phyloP scores from a whole-genome alignment of 176 grass and related monocot species.

The Bothriochloa decipiens region DNA sequence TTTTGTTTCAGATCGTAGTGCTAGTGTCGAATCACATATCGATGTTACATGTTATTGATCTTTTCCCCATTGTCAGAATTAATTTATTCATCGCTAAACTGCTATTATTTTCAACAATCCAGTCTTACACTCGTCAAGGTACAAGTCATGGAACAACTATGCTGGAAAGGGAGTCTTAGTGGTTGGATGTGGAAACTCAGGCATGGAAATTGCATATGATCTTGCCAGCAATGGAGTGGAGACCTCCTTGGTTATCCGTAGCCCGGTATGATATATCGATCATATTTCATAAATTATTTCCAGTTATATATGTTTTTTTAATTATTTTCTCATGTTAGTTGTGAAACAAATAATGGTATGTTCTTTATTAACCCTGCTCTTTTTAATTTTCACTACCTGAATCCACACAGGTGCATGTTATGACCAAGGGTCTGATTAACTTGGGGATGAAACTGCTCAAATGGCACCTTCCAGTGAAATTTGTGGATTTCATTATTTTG shows the following conservation, averaged over 20 bases:
- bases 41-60: too few species aligned
- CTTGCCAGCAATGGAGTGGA: constrained; percentile 53
- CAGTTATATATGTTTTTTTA: neutral
- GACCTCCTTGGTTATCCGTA: constrained; percentile 53
- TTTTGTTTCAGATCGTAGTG: too few species aligned
- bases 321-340: neutral
- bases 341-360: neutral
- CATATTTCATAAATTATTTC: neutral
- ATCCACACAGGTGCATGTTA: constrained; percentile 58
- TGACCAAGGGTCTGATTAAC: constrained; percentile 52
- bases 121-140: constrained; percentile 65
- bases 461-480: constrained; percentile 33
- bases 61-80: too few species aligned
- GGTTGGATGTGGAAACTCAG: constrained; percentile 72
- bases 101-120: too few species aligned
- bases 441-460: constrained; percentile 62
- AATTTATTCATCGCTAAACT: too few species aligned
- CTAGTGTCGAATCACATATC: too few species aligned
- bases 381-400: neutral
- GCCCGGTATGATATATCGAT: too few species aligned
- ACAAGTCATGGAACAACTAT: constrained; percentile 43
- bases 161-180: constrained; percentile 52
- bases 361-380: neutral
- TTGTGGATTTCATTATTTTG: constrained; percentile 57
- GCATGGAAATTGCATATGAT: constrained; percentile 81